phyloP scores from a whole-genome alignment of 176 grass and related monocot species.

The Carex pumila region DNA sequence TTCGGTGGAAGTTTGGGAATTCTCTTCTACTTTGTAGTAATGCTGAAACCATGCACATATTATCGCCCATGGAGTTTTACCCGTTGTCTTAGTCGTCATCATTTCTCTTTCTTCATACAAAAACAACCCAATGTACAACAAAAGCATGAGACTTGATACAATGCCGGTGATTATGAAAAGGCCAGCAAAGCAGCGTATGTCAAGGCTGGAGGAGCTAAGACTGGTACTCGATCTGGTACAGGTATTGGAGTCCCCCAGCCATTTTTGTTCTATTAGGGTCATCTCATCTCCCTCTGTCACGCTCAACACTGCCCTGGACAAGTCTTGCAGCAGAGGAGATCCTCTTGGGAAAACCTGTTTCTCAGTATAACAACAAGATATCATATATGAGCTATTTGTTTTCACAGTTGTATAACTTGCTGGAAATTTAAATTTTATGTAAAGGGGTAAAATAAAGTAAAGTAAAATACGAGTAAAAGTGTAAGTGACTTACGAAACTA shows the following conservation, averaged over 20 bases:
- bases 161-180: conserved; percentile 80
- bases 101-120: conserved; percentile 51
- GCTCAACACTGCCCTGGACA: conserved; percentile 46
- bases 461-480: background rate
- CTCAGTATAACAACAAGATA: background rate
- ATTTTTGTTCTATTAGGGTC: conserved; percentile 44
- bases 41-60: conserved; percentile 31
- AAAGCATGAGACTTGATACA: conserved; percentile 41
- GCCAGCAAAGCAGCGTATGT: conserved; percentile 59
- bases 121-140: conserved; percentile 47
- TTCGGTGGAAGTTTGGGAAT: too few species aligned
- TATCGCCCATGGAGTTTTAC: conserved; percentile 24
- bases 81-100: background rate
- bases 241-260: conserved; percentile 35
- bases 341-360: conserved; percentile 55
- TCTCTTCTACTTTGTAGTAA: conserved; percentile 18
- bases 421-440: background rate
- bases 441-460: background rate
- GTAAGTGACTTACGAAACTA: conserved; percentile 44
- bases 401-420: background rate
- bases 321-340: conserved; percentile 49
- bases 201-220: conserved; percentile 40
- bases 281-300: conserved; percentile 46
- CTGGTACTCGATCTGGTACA: conserved; percentile 18
- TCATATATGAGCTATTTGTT: background rate